These are phyloP conservation scores for Fusarium scirpi DNA, from an alignment of 2,329 filamentous ascomycete genomes.

Conservation along the genomic window DNA sequence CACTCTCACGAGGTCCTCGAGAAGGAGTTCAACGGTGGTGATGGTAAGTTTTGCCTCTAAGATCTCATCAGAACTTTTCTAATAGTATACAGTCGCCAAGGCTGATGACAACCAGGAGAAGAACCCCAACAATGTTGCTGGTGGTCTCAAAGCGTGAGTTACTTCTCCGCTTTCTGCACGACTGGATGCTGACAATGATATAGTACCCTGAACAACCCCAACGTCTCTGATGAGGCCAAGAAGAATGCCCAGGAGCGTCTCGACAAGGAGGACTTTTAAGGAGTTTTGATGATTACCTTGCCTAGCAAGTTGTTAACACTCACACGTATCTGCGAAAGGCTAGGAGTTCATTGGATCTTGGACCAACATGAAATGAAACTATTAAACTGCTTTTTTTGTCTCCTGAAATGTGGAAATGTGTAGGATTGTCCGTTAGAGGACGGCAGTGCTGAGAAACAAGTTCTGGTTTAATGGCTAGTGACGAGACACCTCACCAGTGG, in stretches of 20 bases:
- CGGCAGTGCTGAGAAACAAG: not conserved
- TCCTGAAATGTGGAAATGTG: not conserved
- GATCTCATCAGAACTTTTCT: not conserved
- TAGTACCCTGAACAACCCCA: slow-evolving; percentile 67
- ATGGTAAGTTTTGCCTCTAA: slow-evolving; percentile 44
- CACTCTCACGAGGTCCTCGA: slow-evolving; percentile 66
- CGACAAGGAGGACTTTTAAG: slow-evolving; percentile 45
- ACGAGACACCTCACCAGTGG: not conserved
- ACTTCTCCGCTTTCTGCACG: not conserved
- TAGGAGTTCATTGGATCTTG: not conserved
- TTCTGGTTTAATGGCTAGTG: not conserved
- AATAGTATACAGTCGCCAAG: slow-evolving; percentile 44
- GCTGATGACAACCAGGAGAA: slow-evolving; percentile 56
- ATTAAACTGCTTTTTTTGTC: not conserved
- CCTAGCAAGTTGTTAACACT: not conserved
- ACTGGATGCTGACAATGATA: not conserved
- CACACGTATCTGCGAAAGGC: not conserved
- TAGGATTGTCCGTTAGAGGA: too few relatives aligned
- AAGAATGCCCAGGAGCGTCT: slow-evolving; percentile 65
- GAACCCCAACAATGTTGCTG: slow-evolving; percentile 66
- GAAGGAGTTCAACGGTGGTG: slow-evolving; percentile 59
- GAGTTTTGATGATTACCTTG: not conserved
- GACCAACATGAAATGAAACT: not conserved
- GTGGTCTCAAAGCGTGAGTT: slow-evolving; percentile 64
- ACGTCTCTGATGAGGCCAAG: slow-evolving; percentile 68